A percentile compares a stretch with the other conserved stretches of the same genome.
These are phyloP conservation scores for Neocatenulostroma microsporum DNA, from an alignment of 2,329 filamentous ascomycete species.

Conservation along the genomic window DNA sequence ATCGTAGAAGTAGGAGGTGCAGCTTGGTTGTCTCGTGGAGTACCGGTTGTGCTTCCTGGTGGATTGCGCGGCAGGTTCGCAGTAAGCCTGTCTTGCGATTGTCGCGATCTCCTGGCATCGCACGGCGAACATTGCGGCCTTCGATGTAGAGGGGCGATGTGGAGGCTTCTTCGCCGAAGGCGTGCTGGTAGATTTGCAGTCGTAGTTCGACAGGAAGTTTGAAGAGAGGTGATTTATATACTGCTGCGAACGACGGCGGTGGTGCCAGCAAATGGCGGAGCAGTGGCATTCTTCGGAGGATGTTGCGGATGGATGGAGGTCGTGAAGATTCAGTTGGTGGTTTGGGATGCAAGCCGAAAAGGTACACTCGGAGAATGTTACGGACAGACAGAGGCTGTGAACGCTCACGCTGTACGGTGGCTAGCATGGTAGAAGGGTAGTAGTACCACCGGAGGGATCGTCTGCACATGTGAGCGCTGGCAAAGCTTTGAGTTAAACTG, in stretches of 20 bases:
- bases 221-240: not conserved
- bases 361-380: no score
- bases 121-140: not conserved
- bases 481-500: no score
- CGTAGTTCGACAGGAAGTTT: not conserved
- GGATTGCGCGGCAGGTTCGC: slow-evolving; percentile 1
- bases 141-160: slow-evolving; percentile 1
- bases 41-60: not conserved
- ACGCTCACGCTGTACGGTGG: no score
- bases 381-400: no score
- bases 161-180: not conserved
- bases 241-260: not conserved
- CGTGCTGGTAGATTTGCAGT: not conserved
- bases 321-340: no score
- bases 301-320: not conserved
- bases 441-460: no score
- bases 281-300: no score
- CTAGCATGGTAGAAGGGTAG: no score
- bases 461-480: no score
- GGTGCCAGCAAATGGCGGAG: not conserved
- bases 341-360: no score
- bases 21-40: not conserved
- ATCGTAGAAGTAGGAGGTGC: slow-evolving; percentile 1
- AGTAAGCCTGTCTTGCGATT: not conserved
- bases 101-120: no score